Base-by-base conservation (phyloP, 83 land plant genomes). In the Diphasiastrum complanatum region DNA sequence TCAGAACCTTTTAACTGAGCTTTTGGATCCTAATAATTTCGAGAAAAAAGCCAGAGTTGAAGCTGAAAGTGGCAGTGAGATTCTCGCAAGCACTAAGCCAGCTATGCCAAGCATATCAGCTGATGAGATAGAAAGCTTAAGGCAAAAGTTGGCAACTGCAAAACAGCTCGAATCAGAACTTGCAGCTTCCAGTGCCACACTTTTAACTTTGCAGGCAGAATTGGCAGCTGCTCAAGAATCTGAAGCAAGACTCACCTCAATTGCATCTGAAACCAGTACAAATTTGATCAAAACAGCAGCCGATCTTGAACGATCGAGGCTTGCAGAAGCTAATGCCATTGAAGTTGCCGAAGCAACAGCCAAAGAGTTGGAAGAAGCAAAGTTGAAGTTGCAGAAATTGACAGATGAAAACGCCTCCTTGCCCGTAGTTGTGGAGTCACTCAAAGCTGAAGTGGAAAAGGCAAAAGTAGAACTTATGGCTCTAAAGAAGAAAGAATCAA, bases 191-290 rank as follows among this genome's bases (percentile, higher is more conserved):
- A n/a, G n/a, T n/a, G n/a, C n/a, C n/a, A n/a, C n/a, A n/a, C n/a
- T n/a, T n/a, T n/a, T n/a, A n/a, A 75, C 66, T 36, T 73, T 90
- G 50, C 79, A 81, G 61, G 57, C 53, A 20, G 91, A 90, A 65
- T 61, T 90, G 45, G 65, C 79, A 14, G 67, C 78, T 22, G 72
- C 74, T 24, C 74, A 72, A 72, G 83, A 85, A 66, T 51, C 65
- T 43, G 81, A 83, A 31, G 52, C 35, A 31, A 67, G 37, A 34
- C 31, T 65, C 29, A 60, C 47, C 33, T 26, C 36, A 48, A 41
- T 40, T 63, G 37, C 35, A 56, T 69, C 63, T 28, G 68, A 71
- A 54, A 46, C 55, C 19, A 47, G 45, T 37, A 76, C 65, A 41
- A 45, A 26, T 23, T 35, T 28, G 10, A 48, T 31, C 47, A 67